phyloP scores from a whole-genome alignment of 2,329 filamentous ascomycete species.

The Pestalotiopsis sp. region DNA sequence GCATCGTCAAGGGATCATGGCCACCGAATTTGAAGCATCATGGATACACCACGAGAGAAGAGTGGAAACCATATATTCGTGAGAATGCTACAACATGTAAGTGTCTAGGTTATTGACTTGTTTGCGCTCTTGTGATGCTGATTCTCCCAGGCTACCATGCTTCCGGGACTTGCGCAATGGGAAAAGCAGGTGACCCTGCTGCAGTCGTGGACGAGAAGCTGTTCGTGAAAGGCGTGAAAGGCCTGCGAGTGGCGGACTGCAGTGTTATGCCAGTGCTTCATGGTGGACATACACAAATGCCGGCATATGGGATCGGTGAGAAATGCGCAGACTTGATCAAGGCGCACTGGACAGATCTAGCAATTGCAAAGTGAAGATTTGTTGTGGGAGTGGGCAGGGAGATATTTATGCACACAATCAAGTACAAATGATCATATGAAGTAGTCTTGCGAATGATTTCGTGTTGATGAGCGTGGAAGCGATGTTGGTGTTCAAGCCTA shows the following conservation, averaged over 20 bases:
- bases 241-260: constrained; percentile 56
- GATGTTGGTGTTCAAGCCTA: background rate
- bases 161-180: constrained; percentile 58
- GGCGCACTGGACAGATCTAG: constrained; percentile 23
- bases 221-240: constrained; percentile 52
- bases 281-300: constrained; percentile 55
- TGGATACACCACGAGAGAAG: constrained; percentile 52
- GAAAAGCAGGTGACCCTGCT: constrained; percentile 43
- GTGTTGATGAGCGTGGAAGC: background rate
- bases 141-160: constrained; percentile 52
- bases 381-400: too few relatives aligned
- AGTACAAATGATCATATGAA: too few relatives aligned
- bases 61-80: constrained; percentile 61
- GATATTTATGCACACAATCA: too few relatives aligned
- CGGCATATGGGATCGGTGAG: constrained; percentile 58
- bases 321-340: constrained; percentile 47
- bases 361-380: background rate
- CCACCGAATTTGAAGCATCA: constrained; percentile 55
- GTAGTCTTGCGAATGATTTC: too few relatives aligned
- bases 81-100: constrained; percentile 64
- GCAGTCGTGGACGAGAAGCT: constrained; percentile 58
- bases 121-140: background rate
- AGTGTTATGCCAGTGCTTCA: constrained; percentile 55
- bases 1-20: constrained; percentile 64
- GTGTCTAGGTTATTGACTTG: constrained; percentile 19